Evolutionary conservation across 257 asterid species (phyloP).

Genomic region (Primulina tabacum): DNA sequence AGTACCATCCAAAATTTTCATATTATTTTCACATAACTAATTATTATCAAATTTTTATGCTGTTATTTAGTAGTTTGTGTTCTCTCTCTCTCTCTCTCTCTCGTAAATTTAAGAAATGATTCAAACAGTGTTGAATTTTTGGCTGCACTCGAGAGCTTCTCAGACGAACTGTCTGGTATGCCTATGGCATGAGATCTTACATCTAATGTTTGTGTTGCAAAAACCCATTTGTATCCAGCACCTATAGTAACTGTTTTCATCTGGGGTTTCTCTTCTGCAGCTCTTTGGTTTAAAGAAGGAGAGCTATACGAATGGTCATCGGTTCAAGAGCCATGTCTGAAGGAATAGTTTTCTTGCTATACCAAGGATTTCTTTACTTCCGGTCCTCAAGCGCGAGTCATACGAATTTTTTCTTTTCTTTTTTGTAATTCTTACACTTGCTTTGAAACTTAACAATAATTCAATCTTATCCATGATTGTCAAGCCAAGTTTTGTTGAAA

Average conservation of each 20-base stretch:
- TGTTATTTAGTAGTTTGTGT: too few species aligned
- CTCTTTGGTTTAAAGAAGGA: slow-evolving; percentile 77
- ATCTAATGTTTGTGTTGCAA: neutral
- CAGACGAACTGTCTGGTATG: neutral
- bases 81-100: too few species aligned
- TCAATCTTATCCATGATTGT: neutral
- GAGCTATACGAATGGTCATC: slow-evolving; percentile 71
- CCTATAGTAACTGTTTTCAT: slow-evolving; percentile 1
- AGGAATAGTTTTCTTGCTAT: slow-evolving; percentile 35
- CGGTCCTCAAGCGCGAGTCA: too few species aligned
- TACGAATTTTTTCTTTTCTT: too few species aligned
- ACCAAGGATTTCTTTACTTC: too few species aligned
- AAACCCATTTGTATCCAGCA: neutral
- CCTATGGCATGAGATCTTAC: neutral
- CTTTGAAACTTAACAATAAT: neutral
- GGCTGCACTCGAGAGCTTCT: neutral
- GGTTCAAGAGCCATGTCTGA: slow-evolving; percentile 67
- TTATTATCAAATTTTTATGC: too few species aligned
- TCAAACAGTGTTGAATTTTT: neutral
- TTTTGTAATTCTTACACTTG: neutral
- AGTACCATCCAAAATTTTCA: too few species aligned
- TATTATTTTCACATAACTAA: too few species aligned
- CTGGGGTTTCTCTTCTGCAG: slow-evolving; percentile 33
- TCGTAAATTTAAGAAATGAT: neutral
- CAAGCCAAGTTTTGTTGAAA: neutral